Evolutionary conservation across 768 basidiomycete species (phyloP).

Genomic region (Podaxis sp.): DNA sequence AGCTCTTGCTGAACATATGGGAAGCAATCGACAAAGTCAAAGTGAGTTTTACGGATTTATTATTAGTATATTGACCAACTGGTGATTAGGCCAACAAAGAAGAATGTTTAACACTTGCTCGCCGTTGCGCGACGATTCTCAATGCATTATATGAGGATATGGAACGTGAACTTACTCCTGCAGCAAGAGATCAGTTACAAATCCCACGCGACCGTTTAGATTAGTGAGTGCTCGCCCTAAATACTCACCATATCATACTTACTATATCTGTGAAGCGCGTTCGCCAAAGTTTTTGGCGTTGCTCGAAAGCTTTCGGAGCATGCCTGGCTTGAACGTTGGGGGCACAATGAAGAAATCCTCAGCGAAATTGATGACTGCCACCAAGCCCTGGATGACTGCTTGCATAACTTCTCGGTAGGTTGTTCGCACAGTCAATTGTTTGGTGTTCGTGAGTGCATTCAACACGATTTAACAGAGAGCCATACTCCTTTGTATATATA

Average conservation of each 20-base stretch:
- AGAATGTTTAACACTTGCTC: neutral
- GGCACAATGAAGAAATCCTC: neutral
- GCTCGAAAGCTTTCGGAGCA: neutral
- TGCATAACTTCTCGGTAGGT: neutral
- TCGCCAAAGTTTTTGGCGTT: neutral
- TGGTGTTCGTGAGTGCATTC: neutral
- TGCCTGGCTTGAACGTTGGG: neutral
- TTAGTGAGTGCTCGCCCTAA: neutral
- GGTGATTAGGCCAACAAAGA: neutral
- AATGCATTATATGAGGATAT: neutral
- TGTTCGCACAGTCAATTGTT: neutral
- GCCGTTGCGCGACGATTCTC: neutral
- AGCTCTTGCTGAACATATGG: neutral
- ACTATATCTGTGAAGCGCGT: neutral
- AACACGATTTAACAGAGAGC: neutral
- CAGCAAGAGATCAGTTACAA: neutral
- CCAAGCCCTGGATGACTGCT: neutral
- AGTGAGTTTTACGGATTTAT: neutral
- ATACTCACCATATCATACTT: neutral
- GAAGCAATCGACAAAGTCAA: neutral
- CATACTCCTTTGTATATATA: neutral
- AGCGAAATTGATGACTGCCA: neutral
- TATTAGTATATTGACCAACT: neutral
- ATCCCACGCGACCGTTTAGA: neutral
- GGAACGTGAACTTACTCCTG: neutral